phyloP scores from a whole-genome alignment of 108 stramenopile genomes.

The Pseudonitzschia multistriata region DNA sequence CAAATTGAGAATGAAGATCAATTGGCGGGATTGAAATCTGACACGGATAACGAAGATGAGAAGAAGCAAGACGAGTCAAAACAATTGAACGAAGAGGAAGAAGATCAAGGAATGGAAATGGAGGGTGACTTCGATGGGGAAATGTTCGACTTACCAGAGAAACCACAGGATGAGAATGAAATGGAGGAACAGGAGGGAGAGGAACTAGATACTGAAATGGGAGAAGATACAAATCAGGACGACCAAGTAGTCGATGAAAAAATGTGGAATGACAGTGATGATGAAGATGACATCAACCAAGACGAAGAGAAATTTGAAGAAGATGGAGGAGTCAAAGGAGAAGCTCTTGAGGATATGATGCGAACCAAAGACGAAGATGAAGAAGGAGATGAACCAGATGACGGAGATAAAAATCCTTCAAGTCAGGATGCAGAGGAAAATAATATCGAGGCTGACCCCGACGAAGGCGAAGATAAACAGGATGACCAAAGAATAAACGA shows the following conservation, averaged over 20 bases:
- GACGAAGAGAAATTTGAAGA: conserved; percentile 94
- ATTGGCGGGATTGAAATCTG: conserved; percentile 89
- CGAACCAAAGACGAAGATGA: conserved; percentile 90
- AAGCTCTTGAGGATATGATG: conserved; percentile 87
- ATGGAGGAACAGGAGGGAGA: conserved; percentile 88
- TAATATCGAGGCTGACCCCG: conserved; percentile 65
- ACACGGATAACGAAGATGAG: conserved; percentile 55
- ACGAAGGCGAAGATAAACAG: conserved; percentile 32
- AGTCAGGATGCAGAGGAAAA: conserved; percentile 78
- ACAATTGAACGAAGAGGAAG: conserved; percentile 90
- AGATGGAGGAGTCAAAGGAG: conserved; percentile 83
- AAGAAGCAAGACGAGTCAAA: conserved; percentile 54
- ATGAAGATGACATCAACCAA: conserved; percentile 82
- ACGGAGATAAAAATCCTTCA: conserved; percentile 66
- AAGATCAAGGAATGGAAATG: conserved; percentile 98
- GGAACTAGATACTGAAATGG: conserved; percentile 98
- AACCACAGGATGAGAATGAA: conserved; percentile 62
- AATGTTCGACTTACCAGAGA: conserved; percentile 90
- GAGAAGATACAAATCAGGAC: conserved; percentile 83
- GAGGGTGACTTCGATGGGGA: conserved; percentile 96
- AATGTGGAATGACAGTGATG: conserved; percentile 94
- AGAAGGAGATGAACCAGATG: conserved; percentile 42
- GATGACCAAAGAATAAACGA: too few species aligned
- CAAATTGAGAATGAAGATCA: conserved; percentile 98
- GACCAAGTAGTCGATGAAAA: conserved; percentile 97